Percentiles rank a stretch among this genome's conserved stretches.
phyloP scores from a whole-genome alignment of 345 rosid species.

The Clarkia xantiana region DNA sequence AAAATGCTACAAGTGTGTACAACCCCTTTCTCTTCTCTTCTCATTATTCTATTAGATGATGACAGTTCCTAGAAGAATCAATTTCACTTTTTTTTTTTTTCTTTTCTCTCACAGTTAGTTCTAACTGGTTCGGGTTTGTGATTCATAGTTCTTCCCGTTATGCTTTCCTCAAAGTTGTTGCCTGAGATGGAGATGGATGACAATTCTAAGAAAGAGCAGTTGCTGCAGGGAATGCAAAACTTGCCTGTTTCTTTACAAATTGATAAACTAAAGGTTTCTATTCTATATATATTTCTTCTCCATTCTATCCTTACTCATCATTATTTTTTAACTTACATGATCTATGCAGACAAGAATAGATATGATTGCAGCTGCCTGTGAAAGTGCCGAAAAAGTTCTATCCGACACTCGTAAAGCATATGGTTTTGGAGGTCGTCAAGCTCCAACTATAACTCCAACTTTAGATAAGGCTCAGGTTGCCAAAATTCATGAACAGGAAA shows the following conservation, averaged over 20 bases:
- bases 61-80: too few species aligned
- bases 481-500: conserved; percentile 84
- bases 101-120: too few species aligned
- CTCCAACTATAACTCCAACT: conserved; percentile 67
- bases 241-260: conserved; percentile 59
- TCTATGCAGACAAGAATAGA: conserved; percentile 57
- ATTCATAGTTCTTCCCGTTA: conserved; percentile 71
- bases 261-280: conserved; percentile 72
- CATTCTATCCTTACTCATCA: conserved; percentile 1
- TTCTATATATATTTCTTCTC: background rate
- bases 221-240: conserved; percentile 76
- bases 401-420: conserved; percentile 85
- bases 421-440: conserved; percentile 67
- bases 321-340: background rate
- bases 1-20: conserved; percentile 58
- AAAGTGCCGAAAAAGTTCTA: conserved; percentile 72
- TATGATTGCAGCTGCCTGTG: conserved; percentile 88
- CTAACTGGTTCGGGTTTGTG: conserved; percentile 1
- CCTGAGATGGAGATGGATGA: conserved; percentile 93
- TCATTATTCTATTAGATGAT: background rate
- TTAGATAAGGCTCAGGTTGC: conserved; percentile 77
- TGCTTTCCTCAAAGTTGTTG: conserved; percentile 81
- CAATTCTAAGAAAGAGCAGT: conserved; percentile 68
- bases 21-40: background rate
- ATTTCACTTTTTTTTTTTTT: too few species aligned